Evolutionary conservation across 192 early-diverging fungal species (phyloP).

Genomic region (Linderina pennispora): DNA sequence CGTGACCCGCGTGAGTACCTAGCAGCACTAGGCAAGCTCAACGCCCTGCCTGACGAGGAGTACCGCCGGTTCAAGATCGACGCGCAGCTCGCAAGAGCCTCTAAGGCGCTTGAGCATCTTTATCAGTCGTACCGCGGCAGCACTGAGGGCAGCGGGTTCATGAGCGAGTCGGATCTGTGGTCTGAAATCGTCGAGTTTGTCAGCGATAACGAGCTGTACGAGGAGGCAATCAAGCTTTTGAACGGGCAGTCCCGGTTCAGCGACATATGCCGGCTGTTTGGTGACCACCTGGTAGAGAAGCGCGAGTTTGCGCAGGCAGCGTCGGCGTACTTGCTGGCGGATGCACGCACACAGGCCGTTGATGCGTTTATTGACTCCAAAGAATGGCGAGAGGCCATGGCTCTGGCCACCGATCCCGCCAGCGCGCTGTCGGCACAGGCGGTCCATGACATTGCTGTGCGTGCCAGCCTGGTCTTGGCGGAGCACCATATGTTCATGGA

Average conservation of each 20-base stretch:
- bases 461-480: constrained; percentile 37
- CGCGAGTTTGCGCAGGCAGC: constrained; percentile 48
- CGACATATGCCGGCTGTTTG: constrained; percentile 51
- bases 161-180: constrained; percentile 12
- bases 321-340: constrained; percentile 25
- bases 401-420: constrained; percentile 9
- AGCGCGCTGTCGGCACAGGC: constrained; percentile 1
- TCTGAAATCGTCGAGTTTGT: constrained; percentile 57
- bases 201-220: constrained; percentile 58
- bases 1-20: constrained; percentile 96
- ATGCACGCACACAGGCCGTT: constrained; percentile 10
- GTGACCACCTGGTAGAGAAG: constrained; percentile 51
- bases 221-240: constrained; percentile 53
- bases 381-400: constrained; percentile 34
- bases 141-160: constrained; percentile 9
- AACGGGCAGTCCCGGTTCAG: constrained; percentile 36
- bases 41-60: constrained; percentile 58
- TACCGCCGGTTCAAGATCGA: constrained; percentile 88
- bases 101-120: constrained; percentile 68
- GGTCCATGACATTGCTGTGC: constrained; percentile 22
- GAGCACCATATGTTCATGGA: constrained; percentile 57
- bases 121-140: constrained; percentile 16
- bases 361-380: constrained; percentile 24
- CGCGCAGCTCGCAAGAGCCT: constrained; percentile 65
- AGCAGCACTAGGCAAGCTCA: constrained; percentile 77